These are phyloP conservation scores for Acorus calamus DNA, from an alignment of 106 monocot species.

Conservation along the genomic window DNA sequence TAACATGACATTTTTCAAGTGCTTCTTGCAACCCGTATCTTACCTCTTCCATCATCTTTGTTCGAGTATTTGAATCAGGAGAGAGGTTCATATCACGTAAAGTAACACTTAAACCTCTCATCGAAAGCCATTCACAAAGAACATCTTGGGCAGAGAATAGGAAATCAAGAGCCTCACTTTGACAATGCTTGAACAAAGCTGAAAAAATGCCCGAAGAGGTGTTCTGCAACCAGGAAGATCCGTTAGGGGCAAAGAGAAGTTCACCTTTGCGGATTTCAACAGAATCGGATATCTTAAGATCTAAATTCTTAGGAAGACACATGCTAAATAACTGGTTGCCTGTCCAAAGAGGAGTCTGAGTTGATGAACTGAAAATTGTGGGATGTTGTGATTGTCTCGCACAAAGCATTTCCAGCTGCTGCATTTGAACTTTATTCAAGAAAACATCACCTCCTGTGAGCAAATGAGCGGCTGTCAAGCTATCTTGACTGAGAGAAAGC, in stretches of 20 bases:
- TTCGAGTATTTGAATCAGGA: conserved; percentile 39
- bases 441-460: conserved; percentile 29
- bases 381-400: conserved; percentile 14
- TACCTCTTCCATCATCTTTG: conserved; percentile 60
- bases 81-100: conserved; percentile 69
- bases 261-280: conserved; percentile 24
- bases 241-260: conserved; percentile 18
- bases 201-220: conserved; percentile 32
- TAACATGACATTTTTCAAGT: conserved; percentile 26
- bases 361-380: conserved; percentile 34
- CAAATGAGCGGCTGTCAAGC: conserved; percentile 72
- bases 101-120: conserved; percentile 68
- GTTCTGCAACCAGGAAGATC: conserved; percentile 41
- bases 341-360: conserved; percentile 47
- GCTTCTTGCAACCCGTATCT: conserved; percentile 51
- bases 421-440: conserved; percentile 63
- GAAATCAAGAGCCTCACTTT: conserved; percentile 45
- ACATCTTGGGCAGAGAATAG: conserved; percentile 52
- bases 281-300: conserved; percentile 14
- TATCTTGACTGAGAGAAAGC: conserved; percentile 75
- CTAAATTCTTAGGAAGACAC: conserved; percentile 41
- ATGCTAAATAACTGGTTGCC: conserved; percentile 60
- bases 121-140: conserved; percentile 73
- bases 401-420: conserved; percentile 71
- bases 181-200: conserved; percentile 41